phyloP scores from a whole-genome alignment of 2,329 filamentous ascomycete genomes.

The Ophiostoma montium region DNA sequence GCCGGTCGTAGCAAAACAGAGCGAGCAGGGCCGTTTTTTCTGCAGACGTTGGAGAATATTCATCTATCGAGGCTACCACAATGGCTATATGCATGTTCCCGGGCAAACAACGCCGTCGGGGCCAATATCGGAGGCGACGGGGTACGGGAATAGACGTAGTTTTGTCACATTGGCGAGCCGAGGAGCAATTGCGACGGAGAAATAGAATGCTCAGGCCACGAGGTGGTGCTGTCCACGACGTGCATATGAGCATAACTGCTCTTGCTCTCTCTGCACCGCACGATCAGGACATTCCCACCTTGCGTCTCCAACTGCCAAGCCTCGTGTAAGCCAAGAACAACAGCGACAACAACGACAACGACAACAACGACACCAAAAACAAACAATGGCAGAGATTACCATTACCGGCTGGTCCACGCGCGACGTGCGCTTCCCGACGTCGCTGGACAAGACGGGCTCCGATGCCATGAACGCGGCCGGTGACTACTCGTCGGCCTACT shows the following conservation, averaged over 20 bases:
- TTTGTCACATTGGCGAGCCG: no score
- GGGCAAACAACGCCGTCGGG: no score
- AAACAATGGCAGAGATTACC: constrained; percentile 42
- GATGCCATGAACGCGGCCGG: constrained; percentile 95
- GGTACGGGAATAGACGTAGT: no score
- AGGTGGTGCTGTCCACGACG: no score
- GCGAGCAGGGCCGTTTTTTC: not conserved
- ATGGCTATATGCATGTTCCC: no score
- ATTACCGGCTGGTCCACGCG: constrained; percentile 59
- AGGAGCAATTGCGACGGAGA: no score
- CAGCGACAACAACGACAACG: no score
- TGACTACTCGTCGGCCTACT: constrained; percentile 91
- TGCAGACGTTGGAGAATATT: not conserved
- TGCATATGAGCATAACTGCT: no score
- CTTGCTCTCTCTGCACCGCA: not conserved
- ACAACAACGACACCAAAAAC: not conserved
- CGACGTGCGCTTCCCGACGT: constrained; percentile 76
- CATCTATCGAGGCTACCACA: no score
- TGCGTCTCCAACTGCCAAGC: not conserved
- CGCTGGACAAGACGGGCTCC: constrained; percentile 86
- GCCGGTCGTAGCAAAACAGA: not conserved
- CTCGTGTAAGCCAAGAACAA: not conserved
- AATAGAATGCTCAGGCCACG: no score
- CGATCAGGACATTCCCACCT: not conserved
- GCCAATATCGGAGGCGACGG: no score